Conservation (phyloP, 1,284 basidiomycete species). For the Agaricales sp. region DNA sequence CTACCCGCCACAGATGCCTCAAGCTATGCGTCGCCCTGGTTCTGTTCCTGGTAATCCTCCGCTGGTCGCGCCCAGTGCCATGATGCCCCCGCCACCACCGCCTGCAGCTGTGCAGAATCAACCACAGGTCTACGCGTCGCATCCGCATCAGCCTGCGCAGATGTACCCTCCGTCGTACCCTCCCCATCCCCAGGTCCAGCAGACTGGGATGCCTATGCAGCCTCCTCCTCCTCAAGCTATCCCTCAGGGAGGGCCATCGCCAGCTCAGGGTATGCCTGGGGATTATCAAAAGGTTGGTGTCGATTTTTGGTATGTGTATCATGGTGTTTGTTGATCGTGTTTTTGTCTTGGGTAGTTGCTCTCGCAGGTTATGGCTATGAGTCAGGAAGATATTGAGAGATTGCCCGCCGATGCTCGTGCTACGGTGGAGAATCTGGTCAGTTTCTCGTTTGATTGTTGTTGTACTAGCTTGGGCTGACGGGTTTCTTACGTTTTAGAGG, state of each 20-base stretch:
- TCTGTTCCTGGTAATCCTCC: too few relatives aligned
- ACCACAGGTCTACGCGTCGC: neutral
- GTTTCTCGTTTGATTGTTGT: slow-evolving; percentile 16
- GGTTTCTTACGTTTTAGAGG: neutral
- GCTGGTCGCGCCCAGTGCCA: neutral
- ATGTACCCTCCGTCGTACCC: neutral
- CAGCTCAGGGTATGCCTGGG: slow-evolving; percentile 6
- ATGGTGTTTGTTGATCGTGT: slow-evolving; percentile 6
- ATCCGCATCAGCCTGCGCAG: neutral
- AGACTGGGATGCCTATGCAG: neutral
- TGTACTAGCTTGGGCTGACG: neutral
- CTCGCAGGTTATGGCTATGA: slow-evolving; percentile 79
- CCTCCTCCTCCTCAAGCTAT: neutral
- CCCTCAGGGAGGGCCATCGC: slow-evolving; percentile 16
- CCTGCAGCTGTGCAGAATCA: neutral
- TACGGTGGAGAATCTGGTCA: slow-evolving; percentile 79
- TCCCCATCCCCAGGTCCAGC: neutral
- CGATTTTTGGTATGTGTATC: neutral
- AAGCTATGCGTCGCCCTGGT: neutral
- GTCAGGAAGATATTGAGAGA: slow-evolving; percentile 79
- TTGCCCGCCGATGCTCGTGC: slow-evolving; percentile 76
- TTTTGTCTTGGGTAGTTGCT: slow-evolving; percentile 60
- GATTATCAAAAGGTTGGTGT: slow-evolving; percentile 6
- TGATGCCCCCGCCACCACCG: slow-evolving; percentile 12
- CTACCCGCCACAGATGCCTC: slow-evolving; percentile 5